These are phyloP conservation scores for Oenanthe sinensis DNA, from an alignment of 129 eudicot genomes.

Conservation along the genomic window DNA sequence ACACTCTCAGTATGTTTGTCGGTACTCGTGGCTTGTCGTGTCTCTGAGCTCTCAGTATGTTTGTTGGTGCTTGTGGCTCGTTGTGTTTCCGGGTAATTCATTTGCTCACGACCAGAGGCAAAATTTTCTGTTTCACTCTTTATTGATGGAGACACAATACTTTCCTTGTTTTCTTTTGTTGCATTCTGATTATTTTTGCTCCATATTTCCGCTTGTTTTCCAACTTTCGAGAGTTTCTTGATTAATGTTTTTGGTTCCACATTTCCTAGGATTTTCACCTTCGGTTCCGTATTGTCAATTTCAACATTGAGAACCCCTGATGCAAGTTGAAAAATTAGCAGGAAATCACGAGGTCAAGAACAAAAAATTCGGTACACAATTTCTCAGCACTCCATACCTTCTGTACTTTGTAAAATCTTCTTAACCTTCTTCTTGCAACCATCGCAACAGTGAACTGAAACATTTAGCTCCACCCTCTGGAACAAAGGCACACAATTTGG, in stretches of 20 bases:
- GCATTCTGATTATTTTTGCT: constrained; percentile 1
- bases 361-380: neutral
- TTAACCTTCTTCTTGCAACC: constrained; percentile 21
- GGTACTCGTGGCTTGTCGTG: constrained; percentile 2
- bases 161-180: neutral
- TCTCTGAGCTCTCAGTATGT: neutral
- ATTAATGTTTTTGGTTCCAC: constrained; percentile 10
- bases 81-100: neutral
- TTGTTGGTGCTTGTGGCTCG: constrained; percentile 1
- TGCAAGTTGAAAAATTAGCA: constrained; percentile 1
- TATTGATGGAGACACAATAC: neutral
- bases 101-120: neutral
- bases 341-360: neutral
- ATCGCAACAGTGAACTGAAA: constrained; percentile 16
- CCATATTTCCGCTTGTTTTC: constrained; percentile 17
- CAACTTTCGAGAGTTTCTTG: constrained; percentile 13
- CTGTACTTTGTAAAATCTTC: constrained; percentile 6
- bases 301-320: constrained; percentile 15
- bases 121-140: neutral
- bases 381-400: constrained; percentile 4
- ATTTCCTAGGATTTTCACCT: constrained; percentile 10
- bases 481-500: constrained; percentile 11
- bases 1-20: neutral
- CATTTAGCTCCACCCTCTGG: constrained; percentile 12
- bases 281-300: constrained; percentile 9